These are phyloP conservation scores for Trichoderma parareesei DNA, from an alignment of 495 filamentous ascomycete species.

Conservation along the genomic window DNA sequence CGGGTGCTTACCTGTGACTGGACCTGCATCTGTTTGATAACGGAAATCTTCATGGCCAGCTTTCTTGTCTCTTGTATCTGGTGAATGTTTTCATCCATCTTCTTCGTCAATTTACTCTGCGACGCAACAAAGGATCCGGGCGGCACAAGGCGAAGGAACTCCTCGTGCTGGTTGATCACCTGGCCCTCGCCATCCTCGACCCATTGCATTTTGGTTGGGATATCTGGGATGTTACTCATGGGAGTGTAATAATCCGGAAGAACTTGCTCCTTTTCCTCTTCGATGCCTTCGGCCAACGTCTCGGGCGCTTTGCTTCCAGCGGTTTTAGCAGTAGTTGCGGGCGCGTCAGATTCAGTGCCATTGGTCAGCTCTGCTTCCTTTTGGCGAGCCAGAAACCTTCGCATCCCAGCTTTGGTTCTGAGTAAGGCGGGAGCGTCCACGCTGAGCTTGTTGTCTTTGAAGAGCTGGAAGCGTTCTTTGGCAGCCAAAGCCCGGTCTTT, in stretches of 20 bases:
- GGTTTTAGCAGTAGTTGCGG: constrained; percentile 32
- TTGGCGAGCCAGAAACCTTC: constrained; percentile 68
- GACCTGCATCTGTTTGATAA: constrained; percentile 99
- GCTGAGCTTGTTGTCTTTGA: constrained; percentile 77
- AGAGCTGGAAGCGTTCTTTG: constrained; percentile 68
- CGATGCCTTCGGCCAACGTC: constrained; percentile 85
- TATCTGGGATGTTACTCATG: constrained; percentile 75
- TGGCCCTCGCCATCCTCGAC: constrained; percentile 78
- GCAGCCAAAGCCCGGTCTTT: constrained; percentile 88
- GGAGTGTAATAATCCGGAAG: constrained; percentile 93
- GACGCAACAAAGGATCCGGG: constrained; percentile 71
- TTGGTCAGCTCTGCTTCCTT: constrained; percentile 49
- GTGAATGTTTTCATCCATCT: constrained; percentile 80
- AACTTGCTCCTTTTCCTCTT: constrained; percentile 67
- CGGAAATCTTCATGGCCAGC: constrained; percentile 87
- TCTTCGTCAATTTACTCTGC: constrained; percentile 63
- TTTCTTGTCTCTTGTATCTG: constrained; percentile 98
- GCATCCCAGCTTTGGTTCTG: constrained; percentile 56
- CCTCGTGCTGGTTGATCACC: constrained; percentile 75
- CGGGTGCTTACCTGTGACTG: constrained; percentile 71
- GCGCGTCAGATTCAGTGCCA: constrained; percentile 36
- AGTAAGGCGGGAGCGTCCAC: constrained; percentile 79
- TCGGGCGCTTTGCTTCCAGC: constrained; percentile 42
- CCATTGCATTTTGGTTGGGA: constrained; percentile 70
- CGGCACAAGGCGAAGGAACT: constrained; percentile 66